Evolutionary conservation across 2,329 filamentous ascomycete genomes (phyloP).

Genomic region (Geosmithia flava): DNA sequence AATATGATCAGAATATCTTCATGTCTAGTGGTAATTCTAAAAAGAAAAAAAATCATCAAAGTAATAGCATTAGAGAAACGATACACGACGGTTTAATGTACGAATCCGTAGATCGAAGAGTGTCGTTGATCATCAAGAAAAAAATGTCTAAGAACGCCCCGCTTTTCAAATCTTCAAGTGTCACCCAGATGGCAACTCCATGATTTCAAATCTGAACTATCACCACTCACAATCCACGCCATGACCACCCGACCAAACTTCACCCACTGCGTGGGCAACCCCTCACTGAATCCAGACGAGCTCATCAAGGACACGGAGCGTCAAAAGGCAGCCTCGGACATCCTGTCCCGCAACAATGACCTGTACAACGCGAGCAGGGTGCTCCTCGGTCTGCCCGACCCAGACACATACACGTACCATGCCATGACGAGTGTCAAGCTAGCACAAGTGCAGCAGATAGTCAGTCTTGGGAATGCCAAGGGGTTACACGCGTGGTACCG

Average conservation of each 20-base stretch:
- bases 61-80: too few relatives aligned
- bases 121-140: too few relatives aligned
- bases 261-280: constrained; percentile 29
- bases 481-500: constrained; percentile 38
- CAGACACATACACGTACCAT: constrained; percentile 37
- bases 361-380: constrained; percentile 28
- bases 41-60: too few relatives aligned
- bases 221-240: too few relatives aligned
- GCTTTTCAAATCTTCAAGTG: too few relatives aligned
- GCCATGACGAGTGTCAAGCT: constrained; percentile 36
- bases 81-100: too few relatives aligned
- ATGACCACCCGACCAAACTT: constrained; percentile 9
- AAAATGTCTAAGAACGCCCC: too few relatives aligned
- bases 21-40: too few relatives aligned
- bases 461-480: constrained; percentile 29
- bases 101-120: too few relatives aligned
- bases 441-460: constrained; percentile 32
- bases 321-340: constrained; percentile 20
- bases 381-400: constrained; percentile 29
- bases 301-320: constrained; percentile 24
- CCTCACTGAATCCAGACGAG: constrained; percentile 27
- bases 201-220: too few relatives aligned
- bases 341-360: constrained; percentile 27
- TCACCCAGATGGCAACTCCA: too few relatives aligned
- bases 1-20: too few relatives aligned